Evolutionary conservation across 2,329 filamentous ascomycete genomes (phyloP), one percentile per base, ranked within the genome.

Genomic region (Colletotrichum liriopes): DNA sequence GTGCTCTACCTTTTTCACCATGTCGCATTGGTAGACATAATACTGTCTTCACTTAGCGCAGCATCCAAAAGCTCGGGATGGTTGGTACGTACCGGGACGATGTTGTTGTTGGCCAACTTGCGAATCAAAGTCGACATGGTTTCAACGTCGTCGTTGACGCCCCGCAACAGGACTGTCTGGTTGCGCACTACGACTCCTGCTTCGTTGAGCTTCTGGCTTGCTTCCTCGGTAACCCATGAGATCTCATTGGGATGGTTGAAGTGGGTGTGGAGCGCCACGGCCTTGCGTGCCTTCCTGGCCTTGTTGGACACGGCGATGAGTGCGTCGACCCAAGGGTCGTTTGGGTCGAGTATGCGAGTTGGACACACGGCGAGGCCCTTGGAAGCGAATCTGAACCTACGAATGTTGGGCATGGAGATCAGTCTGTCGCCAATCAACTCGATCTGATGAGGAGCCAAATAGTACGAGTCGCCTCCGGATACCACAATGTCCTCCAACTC

Each of bases 1-100:
- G 75, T 92, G 90, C 80, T 92, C 90, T 2, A 89, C 84, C 55
- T 86, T 87, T 37, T 83, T 79, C 11, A 91, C 88, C 86, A 92
- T 89, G 77, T 92, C 90, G 58, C 87, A 88, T 76, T 91, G 89
- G 78, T 92, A 92, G 63, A 92, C 86, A 75, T 92, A 92, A 78
- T 92, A 92, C 86, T 90, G 74, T 26, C 35, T 23, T 23, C 32
- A 7, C 43, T 67, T 35, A 56, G 43, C 16, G 20, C 26, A 23
- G 29, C 6, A 32, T 35, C 18, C 41, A 26, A 2, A 41, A 29
- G 39, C 6, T 7, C 29, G 12, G 32, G 51, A 29, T 29, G 20
- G 41, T n/a, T 47, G 37, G 54, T n/a, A 77, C 86, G 75, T 77
- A 89, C 88, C 7, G 90, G 90, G 61, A 86, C 81, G 58, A 92